Conservation (phyloP, 495 filamentous ascomycete genomes). For the Daldinia childiae region DNA sequence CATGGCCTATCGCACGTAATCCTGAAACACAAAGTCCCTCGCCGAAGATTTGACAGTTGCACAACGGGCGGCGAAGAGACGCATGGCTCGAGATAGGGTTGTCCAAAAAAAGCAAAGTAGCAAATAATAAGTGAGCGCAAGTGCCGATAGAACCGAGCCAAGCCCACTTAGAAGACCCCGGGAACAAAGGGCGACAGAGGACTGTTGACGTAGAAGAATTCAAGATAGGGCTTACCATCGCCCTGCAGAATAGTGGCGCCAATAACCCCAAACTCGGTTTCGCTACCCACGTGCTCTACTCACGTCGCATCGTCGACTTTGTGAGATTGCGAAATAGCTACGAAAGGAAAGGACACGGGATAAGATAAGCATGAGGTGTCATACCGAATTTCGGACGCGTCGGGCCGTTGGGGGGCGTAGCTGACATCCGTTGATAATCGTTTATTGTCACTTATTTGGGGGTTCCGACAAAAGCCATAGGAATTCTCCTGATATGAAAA, state of each 20-base stretch:
- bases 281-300: conserved; percentile 62
- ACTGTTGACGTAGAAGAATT: conserved; percentile 38
- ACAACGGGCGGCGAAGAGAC: conserved; percentile 23
- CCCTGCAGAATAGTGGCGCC: conserved; percentile 31
- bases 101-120: neutral
- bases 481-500: neutral
- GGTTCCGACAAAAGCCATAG: neutral
- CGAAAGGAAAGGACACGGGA: conserved; percentile 24
- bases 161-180: conserved; percentile 20
- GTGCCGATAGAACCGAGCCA: conserved; percentile 44
- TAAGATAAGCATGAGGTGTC: conserved; percentile 40
- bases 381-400: conserved; percentile 44
- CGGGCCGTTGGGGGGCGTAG: conserved; percentile 29
- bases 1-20: conserved; percentile 34
- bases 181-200: conserved; percentile 8
- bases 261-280: conserved; percentile 42
- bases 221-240: conserved; percentile 42
- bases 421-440: conserved; percentile 4
- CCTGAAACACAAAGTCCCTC: conserved; percentile 29
- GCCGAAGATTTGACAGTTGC: conserved; percentile 24
- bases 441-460: neutral
- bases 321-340: conserved; percentile 66
- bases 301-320: conserved; percentile 73
- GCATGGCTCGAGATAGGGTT: conserved; percentile 11
- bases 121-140: conserved; percentile 26